Base-by-base conservation (phyloP, 805 yeast species). In the Nakazawaea siamensis region DNA sequence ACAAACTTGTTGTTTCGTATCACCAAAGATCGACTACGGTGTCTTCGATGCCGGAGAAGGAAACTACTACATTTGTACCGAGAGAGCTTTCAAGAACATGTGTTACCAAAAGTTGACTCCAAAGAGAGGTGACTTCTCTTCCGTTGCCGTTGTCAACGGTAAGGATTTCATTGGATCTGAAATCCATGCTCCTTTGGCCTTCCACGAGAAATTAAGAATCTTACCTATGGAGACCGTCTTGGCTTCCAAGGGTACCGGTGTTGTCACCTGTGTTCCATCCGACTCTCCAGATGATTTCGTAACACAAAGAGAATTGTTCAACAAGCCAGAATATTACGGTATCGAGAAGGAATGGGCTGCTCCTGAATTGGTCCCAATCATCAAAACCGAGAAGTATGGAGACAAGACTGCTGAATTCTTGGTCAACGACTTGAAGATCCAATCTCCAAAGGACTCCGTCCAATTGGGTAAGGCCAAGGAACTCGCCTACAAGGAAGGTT, bases 241-340 rank as follows among this genome's bases (percentile, higher is more conserved):
- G 57, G 94, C 95, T 27, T 70, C 77, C 38, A 92, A 92, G 68
- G 98, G 98, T 73, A 92, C 97, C 30, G 98, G 97, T 68, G 97
- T 92, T 30, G 98, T 92, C 39, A 90, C 97, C 5, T 92, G 96
- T 68, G 97, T 88, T 43, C 98, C 97, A 43, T 80, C 95, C n/a
- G 96, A 88, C 60, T 88, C 97, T 39, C 97, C 98, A 42, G 98
- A 92, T 66, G 98, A 92, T 66, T 92, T 52, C 55, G 78, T 90
- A 60, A 92, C 96, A 41, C 73, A 81, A 32, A 69, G 68, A 50
- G 98, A 92, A 47, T 72, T 92, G 49, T 70, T 71, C 49, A 77
- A 85, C 67, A 90, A 90, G 65, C 82, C 97, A 21, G 97, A 86
- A 51, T 90, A 77, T 59, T 88, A 90, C 58, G 73, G 77, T 36